phyloP scores from a whole-genome alignment of 768 basidiomycete species.

The Fibroporia radiculosa region DNA sequence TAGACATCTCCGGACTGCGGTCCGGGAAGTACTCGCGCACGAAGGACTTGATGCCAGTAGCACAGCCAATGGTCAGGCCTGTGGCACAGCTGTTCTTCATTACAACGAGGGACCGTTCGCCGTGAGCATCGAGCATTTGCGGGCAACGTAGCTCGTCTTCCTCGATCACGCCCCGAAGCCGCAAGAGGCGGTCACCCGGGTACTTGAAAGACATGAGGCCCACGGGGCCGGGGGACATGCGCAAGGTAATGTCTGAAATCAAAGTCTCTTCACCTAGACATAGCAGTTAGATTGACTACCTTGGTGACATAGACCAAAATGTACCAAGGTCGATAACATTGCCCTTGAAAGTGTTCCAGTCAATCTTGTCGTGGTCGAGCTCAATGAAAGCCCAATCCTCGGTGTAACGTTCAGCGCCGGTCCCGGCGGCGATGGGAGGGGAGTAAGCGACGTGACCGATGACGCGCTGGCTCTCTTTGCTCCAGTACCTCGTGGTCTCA shows the following conservation, averaged over 20 bases:
- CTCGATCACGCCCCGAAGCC: constrained; percentile 13
- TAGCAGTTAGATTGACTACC: constrained; percentile 4
- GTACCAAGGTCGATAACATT: constrained; percentile 22
- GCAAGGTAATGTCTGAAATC: neutral
- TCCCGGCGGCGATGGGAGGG: constrained; percentile 11
- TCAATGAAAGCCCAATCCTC: constrained; percentile 10
- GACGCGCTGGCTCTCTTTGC: constrained; percentile 4
- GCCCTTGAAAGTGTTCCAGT: constrained; percentile 8
- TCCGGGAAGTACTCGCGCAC: constrained; percentile 12
- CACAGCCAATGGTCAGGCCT: constrained; percentile 19
- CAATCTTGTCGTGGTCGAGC: constrained; percentile 12
- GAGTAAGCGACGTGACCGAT: constrained; percentile 16
- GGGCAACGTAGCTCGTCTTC: constrained; percentile 24
- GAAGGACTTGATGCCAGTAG: constrained; percentile 17
- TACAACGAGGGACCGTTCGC: constrained; percentile 16
- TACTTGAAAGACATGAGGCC: constrained; percentile 1
- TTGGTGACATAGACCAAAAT: constrained; percentile 7
- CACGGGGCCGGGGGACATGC: constrained; percentile 15
- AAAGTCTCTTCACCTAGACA: constrained; percentile 5
- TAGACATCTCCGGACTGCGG: constrained; percentile 7
- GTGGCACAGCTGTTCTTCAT: constrained; percentile 20
- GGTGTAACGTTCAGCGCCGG: constrained; percentile 11
- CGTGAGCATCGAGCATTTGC: constrained; percentile 16
- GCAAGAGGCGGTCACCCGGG: constrained; percentile 3
- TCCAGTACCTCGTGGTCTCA: constrained; percentile 12